Evolutionary conservation across 1,284 basidiomycete species (phyloP).

Genomic region (Fomitiporia mediterranea): DNA sequence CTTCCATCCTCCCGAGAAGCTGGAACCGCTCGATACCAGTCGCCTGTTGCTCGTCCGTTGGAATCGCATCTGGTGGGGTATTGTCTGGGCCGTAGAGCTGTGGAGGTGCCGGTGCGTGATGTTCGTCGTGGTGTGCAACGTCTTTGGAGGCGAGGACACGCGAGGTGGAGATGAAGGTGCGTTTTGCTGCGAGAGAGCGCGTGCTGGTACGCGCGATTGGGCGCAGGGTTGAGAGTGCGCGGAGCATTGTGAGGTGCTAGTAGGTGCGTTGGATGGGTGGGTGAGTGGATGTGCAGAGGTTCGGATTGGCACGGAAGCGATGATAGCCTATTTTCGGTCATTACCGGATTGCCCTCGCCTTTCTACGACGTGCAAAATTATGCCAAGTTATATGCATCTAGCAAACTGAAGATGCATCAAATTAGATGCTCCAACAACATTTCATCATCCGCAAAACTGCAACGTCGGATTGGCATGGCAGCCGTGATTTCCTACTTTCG

Average conservation of each 20-base stretch:
- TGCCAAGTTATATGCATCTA: background rate
- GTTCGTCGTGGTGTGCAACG: conserved; percentile 44
- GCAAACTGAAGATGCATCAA: too few species aligned
- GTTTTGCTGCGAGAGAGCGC: conserved; percentile 31
- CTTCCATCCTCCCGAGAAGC: conserved; percentile 84
- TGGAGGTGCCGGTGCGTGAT: conserved; percentile 52
- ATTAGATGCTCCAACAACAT: too few species aligned
- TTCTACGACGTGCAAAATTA: background rate
- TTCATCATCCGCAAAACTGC: too few species aligned
- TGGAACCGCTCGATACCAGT: conserved; percentile 97
- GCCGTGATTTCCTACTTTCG: too few species aligned
- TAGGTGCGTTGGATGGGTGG: background rate
- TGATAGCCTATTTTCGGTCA: background rate
- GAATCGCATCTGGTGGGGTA: conserved; percentile 66
- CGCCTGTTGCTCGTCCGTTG: conserved; percentile 85
- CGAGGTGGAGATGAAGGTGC: conserved; percentile 47
- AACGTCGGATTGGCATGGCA: too few species aligned
- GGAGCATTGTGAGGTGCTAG: conserved; percentile 35
- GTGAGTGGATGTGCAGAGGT: background rate
- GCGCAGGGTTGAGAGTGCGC: conserved; percentile 34
- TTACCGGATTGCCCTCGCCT: background rate
- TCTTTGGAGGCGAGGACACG: conserved; percentile 61
- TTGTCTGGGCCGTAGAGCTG: conserved; percentile 66
- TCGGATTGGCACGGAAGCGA: conserved; percentile 10
- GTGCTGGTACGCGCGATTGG: conserved; percentile 27